A percentile compares a stretch with the other conserved stretches of the same genome.
Conservation (phyloP, 2,329 filamentous ascomycete species). For the Truncatella angustata region DNA sequence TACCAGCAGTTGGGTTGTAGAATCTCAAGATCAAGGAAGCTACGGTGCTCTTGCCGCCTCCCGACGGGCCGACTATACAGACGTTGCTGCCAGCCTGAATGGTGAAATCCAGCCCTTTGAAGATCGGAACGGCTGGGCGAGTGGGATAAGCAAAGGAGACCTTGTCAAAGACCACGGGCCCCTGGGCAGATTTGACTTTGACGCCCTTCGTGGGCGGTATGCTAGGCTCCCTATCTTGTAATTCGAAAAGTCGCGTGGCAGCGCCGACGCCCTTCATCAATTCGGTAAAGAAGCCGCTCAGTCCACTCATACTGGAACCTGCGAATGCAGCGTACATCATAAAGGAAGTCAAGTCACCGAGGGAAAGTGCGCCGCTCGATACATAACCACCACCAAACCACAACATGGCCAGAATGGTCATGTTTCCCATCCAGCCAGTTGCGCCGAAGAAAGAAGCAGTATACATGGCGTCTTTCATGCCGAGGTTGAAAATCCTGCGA, state of each 20-base stretch:
- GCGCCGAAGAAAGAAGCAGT: conserved; percentile 86
- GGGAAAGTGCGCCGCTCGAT: conserved; percentile 77
- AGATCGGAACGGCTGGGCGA: conserved; percentile 85
- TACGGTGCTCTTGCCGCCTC: conserved; percentile 94
- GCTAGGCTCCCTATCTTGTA: conserved; percentile 84
- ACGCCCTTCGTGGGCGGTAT: conserved; percentile 84
- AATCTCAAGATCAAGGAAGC: conserved; percentile 89
- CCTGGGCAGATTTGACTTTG: conserved; percentile 79
- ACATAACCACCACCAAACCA: conserved; percentile 92
- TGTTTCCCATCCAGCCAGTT: conserved; percentile 90
- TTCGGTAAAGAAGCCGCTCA: conserved; percentile 96
- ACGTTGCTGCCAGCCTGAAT: conserved; percentile 94
- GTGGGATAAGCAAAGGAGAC: conserved; percentile 93
- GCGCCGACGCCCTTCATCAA: conserved; percentile 99
- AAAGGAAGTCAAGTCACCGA: conserved; percentile 93
- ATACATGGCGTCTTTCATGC: conserved; percentile 81
- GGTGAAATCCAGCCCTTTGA: conserved; percentile 82
- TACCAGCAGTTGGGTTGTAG: conserved; percentile 77
- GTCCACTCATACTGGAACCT: conserved; percentile 83
- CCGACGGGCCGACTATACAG: conserved; percentile 93
- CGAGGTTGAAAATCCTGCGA: conserved; percentile 85
- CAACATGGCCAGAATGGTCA: conserved; percentile 89
- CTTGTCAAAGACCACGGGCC: conserved; percentile 82
- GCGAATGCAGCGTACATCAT: conserved; percentile 96
- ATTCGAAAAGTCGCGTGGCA: conserved; percentile 91